A percentile compares a stretch with the other conserved stretches of the same genome.
These are phyloP conservation scores for Neopestalotiopsis sp. DNA, from an alignment of 2,329 filamentous ascomycete genomes.

Conservation along the genomic window DNA sequence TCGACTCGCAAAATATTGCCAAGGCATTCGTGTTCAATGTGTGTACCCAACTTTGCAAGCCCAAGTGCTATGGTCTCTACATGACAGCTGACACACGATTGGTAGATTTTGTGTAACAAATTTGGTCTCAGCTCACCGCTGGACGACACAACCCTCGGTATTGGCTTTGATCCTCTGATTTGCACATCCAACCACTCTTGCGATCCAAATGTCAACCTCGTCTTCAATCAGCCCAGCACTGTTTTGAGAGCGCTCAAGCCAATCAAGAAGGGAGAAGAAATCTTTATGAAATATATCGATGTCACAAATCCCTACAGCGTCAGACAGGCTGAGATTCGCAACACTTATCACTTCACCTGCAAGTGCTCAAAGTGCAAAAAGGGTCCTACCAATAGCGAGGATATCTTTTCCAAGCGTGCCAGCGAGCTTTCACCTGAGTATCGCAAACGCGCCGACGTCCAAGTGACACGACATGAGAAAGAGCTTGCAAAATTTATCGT, in stretches of 20 bases:
- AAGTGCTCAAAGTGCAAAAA: slow-evolving; percentile 51
- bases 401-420: slow-evolving; percentile 39
- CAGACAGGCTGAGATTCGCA: slow-evolving; percentile 49
- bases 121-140: slow-evolving; percentile 27
- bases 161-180: slow-evolving; percentile 34
- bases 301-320: slow-evolving; percentile 48
- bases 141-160: slow-evolving; percentile 28
- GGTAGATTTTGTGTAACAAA: slow-evolving; percentile 29
- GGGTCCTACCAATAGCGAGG: slow-evolving; percentile 44
- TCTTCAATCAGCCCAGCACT: slow-evolving; percentile 51
- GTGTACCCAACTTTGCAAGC: slow-evolving; percentile 16
- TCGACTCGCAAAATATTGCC: slow-evolving; percentile 24
- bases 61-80: neutral
- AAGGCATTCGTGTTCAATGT: slow-evolving; percentile 31
- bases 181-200: slow-evolving; percentile 54
- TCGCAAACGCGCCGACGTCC: slow-evolving; percentile 26
- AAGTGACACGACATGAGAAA: slow-evolving; percentile 24
- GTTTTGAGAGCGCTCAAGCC: slow-evolving; percentile 49
- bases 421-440: slow-evolving; percentile 28
- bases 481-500: slow-evolving; percentile 23
- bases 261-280: slow-evolving; percentile 54
- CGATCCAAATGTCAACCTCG: slow-evolving; percentile 52
- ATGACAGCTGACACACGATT: slow-evolving; percentile 17
- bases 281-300: slow-evolving; percentile 56
- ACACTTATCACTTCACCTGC: slow-evolving; percentile 54